phyloP scores from a whole-genome alignment of 2,329 filamentous ascomycete genomes.

The Aureobasidium vineae region DNA sequence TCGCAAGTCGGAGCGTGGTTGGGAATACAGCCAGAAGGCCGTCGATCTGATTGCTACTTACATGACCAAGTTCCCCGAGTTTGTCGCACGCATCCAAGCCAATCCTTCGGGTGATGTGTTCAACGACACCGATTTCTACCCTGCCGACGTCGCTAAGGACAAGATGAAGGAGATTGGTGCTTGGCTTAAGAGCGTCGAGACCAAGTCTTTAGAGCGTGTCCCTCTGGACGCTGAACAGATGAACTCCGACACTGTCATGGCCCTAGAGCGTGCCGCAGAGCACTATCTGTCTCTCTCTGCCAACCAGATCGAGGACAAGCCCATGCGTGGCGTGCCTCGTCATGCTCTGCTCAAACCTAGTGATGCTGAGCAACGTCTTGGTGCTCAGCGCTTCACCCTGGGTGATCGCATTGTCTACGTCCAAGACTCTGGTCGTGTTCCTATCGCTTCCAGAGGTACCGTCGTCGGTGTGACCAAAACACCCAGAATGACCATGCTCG shows the following conservation, averaged over 20 bases:
- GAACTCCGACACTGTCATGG: constrained; percentile 82
- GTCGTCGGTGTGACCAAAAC: constrained; percentile 94
- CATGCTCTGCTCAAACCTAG: constrained; percentile 87
- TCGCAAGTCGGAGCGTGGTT: constrained; percentile 77
- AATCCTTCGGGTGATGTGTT: constrained; percentile 86
- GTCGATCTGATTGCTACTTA: constrained; percentile 79
- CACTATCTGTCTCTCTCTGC: constrained; percentile 54
- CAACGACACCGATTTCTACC: constrained; percentile 82
- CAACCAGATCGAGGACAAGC: constrained; percentile 59
- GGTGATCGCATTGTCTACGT: constrained; percentile 94
- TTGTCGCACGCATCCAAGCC: constrained; percentile 81
- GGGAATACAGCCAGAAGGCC: constrained; percentile 91
- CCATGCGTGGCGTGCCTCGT: constrained; percentile 76
- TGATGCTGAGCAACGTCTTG: constrained; percentile 90
- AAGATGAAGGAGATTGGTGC: constrained; percentile 91
- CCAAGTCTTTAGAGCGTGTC: constrained; percentile 91
- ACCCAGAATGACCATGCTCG: constrained; percentile 74
- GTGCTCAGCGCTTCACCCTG: constrained; percentile 76
- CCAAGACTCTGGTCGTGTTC: constrained; percentile 88
- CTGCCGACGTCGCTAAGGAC: constrained; percentile 65
- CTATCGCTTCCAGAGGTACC: constrained; percentile 86
- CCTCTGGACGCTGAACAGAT: constrained; percentile 95
- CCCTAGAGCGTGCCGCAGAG: constrained; percentile 76
- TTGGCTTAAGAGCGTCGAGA: constrained; percentile 90
- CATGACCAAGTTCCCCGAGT: constrained; percentile 92